Evolutionary conservation across 176 grass and related monocot genomes (phyloP).

Genomic region (Paspalum vaginatum): DNA sequence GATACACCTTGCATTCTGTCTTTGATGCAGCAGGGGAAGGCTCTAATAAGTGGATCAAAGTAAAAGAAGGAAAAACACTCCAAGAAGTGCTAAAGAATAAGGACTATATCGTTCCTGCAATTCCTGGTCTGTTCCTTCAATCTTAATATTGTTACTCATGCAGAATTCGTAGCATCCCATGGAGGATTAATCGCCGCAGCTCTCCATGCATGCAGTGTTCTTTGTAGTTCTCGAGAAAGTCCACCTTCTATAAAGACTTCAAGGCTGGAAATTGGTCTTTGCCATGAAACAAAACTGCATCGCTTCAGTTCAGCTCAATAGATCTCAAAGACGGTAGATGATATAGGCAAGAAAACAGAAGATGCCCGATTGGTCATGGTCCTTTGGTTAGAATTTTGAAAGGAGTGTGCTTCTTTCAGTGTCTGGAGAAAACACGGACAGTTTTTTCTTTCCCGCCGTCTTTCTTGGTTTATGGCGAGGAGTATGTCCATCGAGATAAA

Average conservation of each 20-base stretch:
- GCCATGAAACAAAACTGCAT: constrained; percentile 47
- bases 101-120: constrained; percentile 66
- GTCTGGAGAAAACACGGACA: not conserved
- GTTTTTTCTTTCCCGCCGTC: not conserved
- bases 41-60: constrained; percentile 63
- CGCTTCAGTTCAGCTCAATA: not conserved
- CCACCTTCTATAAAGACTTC: constrained; percentile 73
- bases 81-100: constrained; percentile 63
- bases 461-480: not conserved
- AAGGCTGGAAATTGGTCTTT: constrained; percentile 77
- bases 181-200: not conserved
- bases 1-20: constrained; percentile 18
- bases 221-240: constrained; percentile 89
- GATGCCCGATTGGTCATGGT: not conserved
- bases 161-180: not conserved
- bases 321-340: not conserved
- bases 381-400: not conserved
- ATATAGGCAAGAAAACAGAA: constrained; percentile 13
- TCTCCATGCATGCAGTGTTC: constrained; percentile 67
- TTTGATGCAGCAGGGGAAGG: constrained; percentile 47
- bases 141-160: not conserved
- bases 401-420: not conserved
- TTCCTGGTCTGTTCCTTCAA: constrained; percentile 67
- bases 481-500: not conserved
- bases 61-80: constrained; percentile 80